Evolutionary conservation across 306 rosid genomes (phyloP), one percentile per base, ranked within the genome.

Genomic region (Pyrus pyrifolia): DNA sequence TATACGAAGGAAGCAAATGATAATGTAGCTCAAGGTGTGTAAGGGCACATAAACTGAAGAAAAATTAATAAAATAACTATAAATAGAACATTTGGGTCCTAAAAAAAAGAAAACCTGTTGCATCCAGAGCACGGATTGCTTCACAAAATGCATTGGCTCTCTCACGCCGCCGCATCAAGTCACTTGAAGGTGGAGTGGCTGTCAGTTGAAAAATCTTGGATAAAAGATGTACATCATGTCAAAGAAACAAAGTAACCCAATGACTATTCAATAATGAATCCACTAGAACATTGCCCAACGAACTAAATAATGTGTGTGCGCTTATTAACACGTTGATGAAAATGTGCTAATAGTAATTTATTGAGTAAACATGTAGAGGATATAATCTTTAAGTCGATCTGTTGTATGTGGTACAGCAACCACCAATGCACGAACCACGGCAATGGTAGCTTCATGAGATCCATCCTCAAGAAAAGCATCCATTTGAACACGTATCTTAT

Each of bases 381-480:
- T 96, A 95, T 95, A 95, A 92, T 95, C 99, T 88, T 91, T 83
- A 81, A 92, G 90, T 79, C 86, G 88, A 62, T 91, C 99, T 0
- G 96, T 92, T 61, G 99, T 89, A 76, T 91, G 97, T 45, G 97
- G 99, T 51, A 92, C 97, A 49, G 99, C 93, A 80, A 96, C 86
- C 83, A 91, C 91, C 84, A 96, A 80, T 6, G 99, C 96, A 76
- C 91, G 98, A 78, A 96, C 86, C 68, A 92, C 99, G 76, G 97
- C 96, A 79, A 92, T 67, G 33, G 97, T 82, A 72, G 96, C 97
- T 90, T 92, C 99, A 76, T 92, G 99, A 65, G 98, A 92, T 74
- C 99, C 98, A 86, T 95, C 98, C 76, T 95, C 99, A 75, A 95
- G 97, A 80, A 95, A 95, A 74, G 99, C 99, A 87, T 95, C 99